A percentile compares a stretch with the other conserved stretches of the same genome.
Conservation (phyloP, 2,329 filamentous ascomycete genomes). For the Pleoardoris graminearum region DNA sequence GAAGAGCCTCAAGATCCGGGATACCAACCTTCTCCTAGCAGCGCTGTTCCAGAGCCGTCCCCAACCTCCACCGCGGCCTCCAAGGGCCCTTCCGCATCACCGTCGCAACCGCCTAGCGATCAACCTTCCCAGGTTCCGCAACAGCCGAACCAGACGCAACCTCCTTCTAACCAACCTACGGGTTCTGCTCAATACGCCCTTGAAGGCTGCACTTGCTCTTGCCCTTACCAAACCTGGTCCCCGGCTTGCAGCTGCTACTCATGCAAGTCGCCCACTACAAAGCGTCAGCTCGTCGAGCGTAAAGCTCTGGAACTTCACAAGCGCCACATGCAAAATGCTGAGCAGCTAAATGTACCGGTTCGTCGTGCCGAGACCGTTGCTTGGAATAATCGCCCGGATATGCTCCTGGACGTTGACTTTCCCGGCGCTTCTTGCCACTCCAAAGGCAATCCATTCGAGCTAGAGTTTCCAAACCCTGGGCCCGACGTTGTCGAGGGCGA, state of each 20-base stretch:
- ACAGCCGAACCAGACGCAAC: background rate
- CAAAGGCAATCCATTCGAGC: conserved; percentile 43
- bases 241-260: conserved; percentile 30
- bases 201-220: conserved; percentile 36
- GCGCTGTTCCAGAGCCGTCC: conserved; percentile 12
- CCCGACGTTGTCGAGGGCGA: conserved; percentile 50
- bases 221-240: conserved; percentile 27
- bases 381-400: conserved; percentile 46
- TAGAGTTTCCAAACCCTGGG: conserved; percentile 50
- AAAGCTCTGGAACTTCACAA: conserved; percentile 38
- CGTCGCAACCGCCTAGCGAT: background rate
- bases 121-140: background rate
- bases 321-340: conserved; percentile 19
- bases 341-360: conserved; percentile 21
- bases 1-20: conserved; percentile 19
- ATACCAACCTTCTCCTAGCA: background rate
- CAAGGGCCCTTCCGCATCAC: conserved; percentile 1
- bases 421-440: conserved; percentile 45
- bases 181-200: conserved; percentile 27
- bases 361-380: conserved; percentile 39
- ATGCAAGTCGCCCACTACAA: conserved; percentile 21
- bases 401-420: conserved; percentile 48
- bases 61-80: background rate
- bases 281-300: conserved; percentile 34
- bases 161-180: background rate